Evolutionary conservation across 2,329 filamentous ascomycete species (phyloP).

Genomic region (Aspergillus oerlinghausenensis): DNA sequence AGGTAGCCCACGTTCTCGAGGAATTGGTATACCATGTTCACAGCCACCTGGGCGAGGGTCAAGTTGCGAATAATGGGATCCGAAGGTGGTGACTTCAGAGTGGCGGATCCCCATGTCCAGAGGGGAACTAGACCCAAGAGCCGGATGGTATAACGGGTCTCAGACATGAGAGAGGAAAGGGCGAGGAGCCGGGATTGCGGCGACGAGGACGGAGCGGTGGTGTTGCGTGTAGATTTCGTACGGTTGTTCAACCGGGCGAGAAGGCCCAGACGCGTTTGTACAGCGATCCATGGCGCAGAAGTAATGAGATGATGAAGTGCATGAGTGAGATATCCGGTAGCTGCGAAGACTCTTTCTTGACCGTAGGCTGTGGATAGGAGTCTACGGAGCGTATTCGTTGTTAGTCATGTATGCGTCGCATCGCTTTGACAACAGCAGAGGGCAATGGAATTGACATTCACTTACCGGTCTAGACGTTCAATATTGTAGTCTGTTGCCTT

Average conservation of each 20-base stretch:
- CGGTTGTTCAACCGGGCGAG: constrained; percentile 28
- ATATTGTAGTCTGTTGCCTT: constrained; percentile 25
- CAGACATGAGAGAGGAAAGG: constrained; percentile 44
- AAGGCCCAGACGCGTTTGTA: constrained; percentile 44
- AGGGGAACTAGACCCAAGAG: constrained; percentile 67
- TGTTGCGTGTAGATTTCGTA: constrained; percentile 15
- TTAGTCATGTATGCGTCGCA: not conserved
- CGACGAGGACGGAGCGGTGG: constrained; percentile 31
- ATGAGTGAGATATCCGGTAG: constrained; percentile 64
- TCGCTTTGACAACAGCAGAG: not conserved
- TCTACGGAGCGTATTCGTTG: constrained; percentile 46
- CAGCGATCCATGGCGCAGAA: constrained; percentile 43
- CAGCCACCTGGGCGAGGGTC: constrained; percentile 62
- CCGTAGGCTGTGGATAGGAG: constrained; percentile 65
- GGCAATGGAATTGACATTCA: not conserved
- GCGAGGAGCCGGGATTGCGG: constrained; percentile 48
- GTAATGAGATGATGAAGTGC: constrained; percentile 57
- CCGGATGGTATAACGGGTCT: constrained; percentile 47
- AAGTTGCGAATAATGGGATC: constrained; percentile 50
- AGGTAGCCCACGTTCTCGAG: constrained; percentile 83
- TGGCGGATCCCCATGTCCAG: constrained; percentile 72
- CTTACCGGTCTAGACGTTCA: constrained; percentile 29
- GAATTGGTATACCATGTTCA: constrained; percentile 67
- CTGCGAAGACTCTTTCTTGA: constrained; percentile 65
- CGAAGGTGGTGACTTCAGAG: constrained; percentile 39